Evolutionary conservation across 805 yeast genomes (phyloP).

Genomic region (Teunomyces atbi): DNA sequence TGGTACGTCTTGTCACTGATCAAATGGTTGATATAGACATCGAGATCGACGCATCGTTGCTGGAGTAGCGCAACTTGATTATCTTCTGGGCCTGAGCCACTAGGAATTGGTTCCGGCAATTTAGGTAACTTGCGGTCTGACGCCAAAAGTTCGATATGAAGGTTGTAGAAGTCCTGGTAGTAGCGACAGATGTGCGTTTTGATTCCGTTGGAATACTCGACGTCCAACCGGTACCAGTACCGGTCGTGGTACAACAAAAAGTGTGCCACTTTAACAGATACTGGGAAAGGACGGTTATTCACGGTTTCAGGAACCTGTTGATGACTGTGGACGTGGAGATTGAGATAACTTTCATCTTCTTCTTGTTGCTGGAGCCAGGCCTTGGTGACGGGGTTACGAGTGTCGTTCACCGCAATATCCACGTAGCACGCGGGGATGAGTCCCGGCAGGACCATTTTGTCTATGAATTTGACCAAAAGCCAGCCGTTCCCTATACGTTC

Average conservation of each 20-base stretch:
- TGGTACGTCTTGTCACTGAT: constrained; percentile 29
- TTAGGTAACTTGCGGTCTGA: constrained; percentile 29
- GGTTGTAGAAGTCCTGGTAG: constrained; percentile 50
- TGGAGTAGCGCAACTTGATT: constrained; percentile 19
- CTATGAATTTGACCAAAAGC: constrained; percentile 56
- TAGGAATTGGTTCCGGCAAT: constrained; percentile 49
- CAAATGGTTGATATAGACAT: constrained; percentile 37
- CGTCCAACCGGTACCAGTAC: constrained; percentile 52
- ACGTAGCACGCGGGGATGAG: constrained; percentile 52
- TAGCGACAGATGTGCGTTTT: constrained; percentile 45
- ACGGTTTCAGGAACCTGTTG: constrained; percentile 21
- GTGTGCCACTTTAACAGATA: constrained; percentile 37
- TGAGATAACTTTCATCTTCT: constrained; percentile 20
- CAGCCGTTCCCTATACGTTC: constrained; percentile 52
- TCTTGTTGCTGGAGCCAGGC: constrained; percentile 26
- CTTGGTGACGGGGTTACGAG: constrained; percentile 35
- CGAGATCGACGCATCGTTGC: constrained; percentile 40
- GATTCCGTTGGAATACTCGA: constrained; percentile 31
- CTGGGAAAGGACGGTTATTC: constrained; percentile 32
- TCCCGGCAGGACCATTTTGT: constrained; percentile 45
- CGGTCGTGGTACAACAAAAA: constrained; percentile 42
- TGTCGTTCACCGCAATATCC: constrained; percentile 44
- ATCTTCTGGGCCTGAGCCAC: constrained; percentile 14
- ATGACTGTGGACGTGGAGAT: constrained; percentile 25
- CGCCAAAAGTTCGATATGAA: constrained; percentile 33